Evolutionary conservation across 164 flowering plant genomes (phyloP).

Genomic region (Stephania cephalantha): DNA sequence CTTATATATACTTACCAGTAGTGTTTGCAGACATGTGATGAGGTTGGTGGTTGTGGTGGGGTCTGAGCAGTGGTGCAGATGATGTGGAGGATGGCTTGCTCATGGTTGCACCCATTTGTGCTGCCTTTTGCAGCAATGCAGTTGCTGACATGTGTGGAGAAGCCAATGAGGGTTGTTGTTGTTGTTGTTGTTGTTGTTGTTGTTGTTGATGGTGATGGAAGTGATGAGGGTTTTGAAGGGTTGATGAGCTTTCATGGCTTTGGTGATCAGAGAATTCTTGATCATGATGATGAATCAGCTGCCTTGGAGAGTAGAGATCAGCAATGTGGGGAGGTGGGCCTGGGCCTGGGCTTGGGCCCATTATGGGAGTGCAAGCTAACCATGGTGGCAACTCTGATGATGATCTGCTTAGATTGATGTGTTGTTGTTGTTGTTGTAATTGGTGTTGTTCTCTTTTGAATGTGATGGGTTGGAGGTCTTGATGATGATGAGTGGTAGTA

Average conservation of each 20-base stretch:
- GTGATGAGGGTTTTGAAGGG: conserved; percentile 18
- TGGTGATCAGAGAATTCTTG: conserved; percentile 16
- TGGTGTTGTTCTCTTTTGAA: conserved; percentile 40
- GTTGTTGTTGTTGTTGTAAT: conserved; percentile 20
- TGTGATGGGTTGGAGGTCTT: conserved; percentile 29
- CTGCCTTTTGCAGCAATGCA: conserved; percentile 89
- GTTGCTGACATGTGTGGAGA: conserved; percentile 90
- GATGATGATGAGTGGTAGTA: not conserved
- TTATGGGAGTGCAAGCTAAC: conserved; percentile 33
- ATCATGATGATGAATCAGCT: not conserved
- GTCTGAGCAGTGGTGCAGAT: conserved; percentile 18
- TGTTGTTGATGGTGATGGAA: conserved; percentile 7
- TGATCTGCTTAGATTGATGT: conserved; percentile 16
- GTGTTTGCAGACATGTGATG: conserved; percentile 39
- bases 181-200: not conserved
- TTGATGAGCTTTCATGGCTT: conserved; percentile 7
- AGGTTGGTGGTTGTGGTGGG: conserved; percentile 36
- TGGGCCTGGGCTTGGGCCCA: conserved; percentile 8
- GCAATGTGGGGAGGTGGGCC: conserved; percentile 23
- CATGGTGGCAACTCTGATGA: conserved; percentile 46
- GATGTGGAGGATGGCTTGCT: conserved; percentile 26
- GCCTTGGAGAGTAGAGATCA: conserved; percentile 22
- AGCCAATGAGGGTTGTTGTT: conserved; percentile 9
- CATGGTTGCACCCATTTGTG: conserved; percentile 83
- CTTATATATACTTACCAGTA: not conserved